These are phyloP conservation scores for Papiliotrema flavescens DNA, from an alignment of 1,284 basidiomycete species.

Conservation along the genomic window DNA sequence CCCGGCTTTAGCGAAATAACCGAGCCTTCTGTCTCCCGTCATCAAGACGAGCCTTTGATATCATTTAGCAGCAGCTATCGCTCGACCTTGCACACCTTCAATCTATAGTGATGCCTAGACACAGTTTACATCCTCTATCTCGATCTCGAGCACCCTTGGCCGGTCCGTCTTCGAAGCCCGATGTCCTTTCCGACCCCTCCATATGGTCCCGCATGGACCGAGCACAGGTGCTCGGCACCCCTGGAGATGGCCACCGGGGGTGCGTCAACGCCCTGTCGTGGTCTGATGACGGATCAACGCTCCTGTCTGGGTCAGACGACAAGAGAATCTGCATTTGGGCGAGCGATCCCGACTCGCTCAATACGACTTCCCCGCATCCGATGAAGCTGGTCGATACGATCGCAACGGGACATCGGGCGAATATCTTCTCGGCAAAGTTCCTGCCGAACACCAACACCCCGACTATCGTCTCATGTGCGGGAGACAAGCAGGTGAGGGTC, in stretches of 20 bases:
- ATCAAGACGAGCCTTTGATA: too few relatives aligned
- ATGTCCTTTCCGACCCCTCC: background rate
- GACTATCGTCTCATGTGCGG: constrained; percentile 63
- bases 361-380: constrained; percentile 56
- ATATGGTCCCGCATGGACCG: background rate
- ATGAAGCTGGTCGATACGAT: constrained; percentile 60
- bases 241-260: constrained; percentile 12
- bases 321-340: constrained; percentile 68
- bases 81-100: too few relatives aligned
- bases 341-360: constrained; percentile 11
- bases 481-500: constrained; percentile 73
- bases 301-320: constrained; percentile 80
- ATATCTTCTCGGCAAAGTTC: constrained; percentile 85
- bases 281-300: constrained; percentile 67
- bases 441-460: constrained; percentile 57
- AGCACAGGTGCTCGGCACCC: constrained; percentile 1
- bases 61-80: too few relatives aligned
- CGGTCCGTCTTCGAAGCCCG: too few relatives aligned
- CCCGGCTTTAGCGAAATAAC: too few relatives aligned
- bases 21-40: too few relatives aligned
- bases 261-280: constrained; percentile 85
- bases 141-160: too few relatives aligned
- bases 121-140: too few relatives aligned
- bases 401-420: constrained; percentile 72
- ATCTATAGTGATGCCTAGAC: too few relatives aligned